Percentiles rank a stretch among this genome's conserved stretches.
These are phyloP conservation scores for Oldenlandia corymbosa DNA, from an alignment of 257 asterid species.

Conservation along the genomic window DNA sequence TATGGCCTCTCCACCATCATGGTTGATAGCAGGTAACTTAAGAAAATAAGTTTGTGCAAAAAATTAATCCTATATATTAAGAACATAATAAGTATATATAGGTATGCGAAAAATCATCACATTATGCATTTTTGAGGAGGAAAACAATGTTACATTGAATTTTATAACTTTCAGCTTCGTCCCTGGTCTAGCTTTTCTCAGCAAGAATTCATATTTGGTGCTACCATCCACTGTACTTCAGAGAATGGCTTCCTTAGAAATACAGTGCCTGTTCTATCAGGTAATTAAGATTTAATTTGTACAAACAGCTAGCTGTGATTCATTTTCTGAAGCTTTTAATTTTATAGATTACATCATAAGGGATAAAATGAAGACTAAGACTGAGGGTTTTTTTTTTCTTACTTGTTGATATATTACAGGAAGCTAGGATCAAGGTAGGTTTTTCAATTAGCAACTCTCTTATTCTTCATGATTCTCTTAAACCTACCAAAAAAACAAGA, in stretches of 20 bases:
- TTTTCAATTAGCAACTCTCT: neutral
- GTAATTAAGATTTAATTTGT: slow-evolving; percentile 18
- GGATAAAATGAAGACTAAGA: neutral
- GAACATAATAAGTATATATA: too few relatives aligned
- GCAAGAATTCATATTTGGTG: slow-evolving; percentile 48
- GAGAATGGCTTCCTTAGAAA: slow-evolving; percentile 33
- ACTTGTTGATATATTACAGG: slow-evolving; percentile 34
- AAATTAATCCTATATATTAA: too few relatives aligned
- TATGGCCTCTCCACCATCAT: slow-evolving; percentile 32
- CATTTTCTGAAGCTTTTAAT: too few relatives aligned
- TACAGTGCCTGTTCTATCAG: slow-evolving; percentile 62
- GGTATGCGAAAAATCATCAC: too few relatives aligned
- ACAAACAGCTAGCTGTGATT: too few relatives aligned
- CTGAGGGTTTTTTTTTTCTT: neutral
- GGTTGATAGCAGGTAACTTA: slow-evolving; percentile 32
- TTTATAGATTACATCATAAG: too few relatives aligned
- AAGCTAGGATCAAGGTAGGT: slow-evolving; percentile 77
- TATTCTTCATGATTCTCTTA: too few relatives aligned
- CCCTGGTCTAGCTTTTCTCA: slow-evolving; percentile 69
- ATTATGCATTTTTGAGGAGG: too few relatives aligned
- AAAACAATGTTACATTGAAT: too few relatives aligned
- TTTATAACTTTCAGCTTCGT: slow-evolving; percentile 47
- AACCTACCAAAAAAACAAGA: too few relatives aligned
- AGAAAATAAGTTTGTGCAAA: too few relatives aligned
- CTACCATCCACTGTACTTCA: slow-evolving; percentile 39